Percentiles rank a stretch among this genome's conserved stretches.
phyloP scores from a whole-genome alignment of 1,284 basidiomycete species.

The Leccinum angustisporum region DNA sequence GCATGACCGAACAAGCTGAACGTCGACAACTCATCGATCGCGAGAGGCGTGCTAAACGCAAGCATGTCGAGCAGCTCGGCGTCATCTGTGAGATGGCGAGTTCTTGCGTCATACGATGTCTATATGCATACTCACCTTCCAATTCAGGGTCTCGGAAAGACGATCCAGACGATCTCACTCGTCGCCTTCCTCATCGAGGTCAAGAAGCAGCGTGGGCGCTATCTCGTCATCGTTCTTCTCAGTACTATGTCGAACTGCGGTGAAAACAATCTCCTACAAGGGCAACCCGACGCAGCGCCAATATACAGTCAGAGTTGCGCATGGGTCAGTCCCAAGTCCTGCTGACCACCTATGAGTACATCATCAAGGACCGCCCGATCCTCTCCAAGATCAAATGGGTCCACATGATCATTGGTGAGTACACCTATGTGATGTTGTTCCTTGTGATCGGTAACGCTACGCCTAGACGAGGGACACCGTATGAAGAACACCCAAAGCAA shows the following conservation, averaged over 20 bases:
- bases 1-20: conserved; percentile 89
- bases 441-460: conserved; percentile 5
- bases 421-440: not conserved
- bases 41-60: conserved; percentile 92
- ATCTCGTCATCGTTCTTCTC: conserved; percentile 95
- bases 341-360: conserved; percentile 98
- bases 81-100: conserved; percentile 95
- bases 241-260: conserved; percentile 96
- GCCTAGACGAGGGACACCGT: conserved; percentile 91
- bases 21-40: conserved; percentile 90
- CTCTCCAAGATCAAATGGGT: conserved; percentile 95
- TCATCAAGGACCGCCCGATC: conserved; percentile 94
- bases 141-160: conserved; percentile 89
- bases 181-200: conserved; percentile 94
- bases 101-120: conserved; percentile 9
- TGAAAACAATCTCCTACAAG: conserved; percentile 89
- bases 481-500: conserved; percentile 99
- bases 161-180: conserved; percentile 94
- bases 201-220: conserved; percentile 92
- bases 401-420: conserved; percentile 93
- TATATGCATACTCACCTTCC: conserved; percentile 14
- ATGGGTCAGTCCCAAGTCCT: conserved; percentile 91
- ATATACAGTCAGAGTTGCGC: conserved; percentile 73
- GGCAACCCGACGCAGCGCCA: conserved; percentile 85
- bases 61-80: conserved; percentile 92